A percentile compares a stretch with the other conserved stretches of the same genome.
phyloP scores from a whole-genome alignment of 805 yeast species.

The Starmera amethionina region DNA sequence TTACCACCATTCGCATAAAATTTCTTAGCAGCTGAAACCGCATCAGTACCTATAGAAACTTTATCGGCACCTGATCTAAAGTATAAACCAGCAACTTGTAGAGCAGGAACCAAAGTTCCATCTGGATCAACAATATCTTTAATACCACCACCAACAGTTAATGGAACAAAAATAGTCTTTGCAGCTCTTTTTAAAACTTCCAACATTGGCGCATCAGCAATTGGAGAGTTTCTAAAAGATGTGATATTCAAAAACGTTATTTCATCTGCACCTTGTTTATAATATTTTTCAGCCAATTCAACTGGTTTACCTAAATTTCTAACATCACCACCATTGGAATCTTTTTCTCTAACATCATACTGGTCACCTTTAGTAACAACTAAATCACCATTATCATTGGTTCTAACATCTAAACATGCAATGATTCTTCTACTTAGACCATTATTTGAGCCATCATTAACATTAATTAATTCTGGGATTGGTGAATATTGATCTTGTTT shows the following conservation, averaged over 20 bases:
- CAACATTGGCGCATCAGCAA: constrained; percentile 90
- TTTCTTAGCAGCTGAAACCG: constrained; percentile 83
- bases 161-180: constrained; percentile 87
- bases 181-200: constrained; percentile 79
- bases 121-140: constrained; percentile 83
- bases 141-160: constrained; percentile 98
- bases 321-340: constrained; percentile 46
- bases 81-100: constrained; percentile 83
- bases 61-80: constrained; percentile 98
- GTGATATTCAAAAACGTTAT: constrained; percentile 92
- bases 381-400: constrained; percentile 89
- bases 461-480: constrained; percentile 6
- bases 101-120: constrained; percentile 71
- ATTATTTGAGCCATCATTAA: constrained; percentile 30
- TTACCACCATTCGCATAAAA: constrained; percentile 49
- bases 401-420: constrained; percentile 95
- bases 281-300: constrained; percentile 82
- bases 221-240: constrained; percentile 89
- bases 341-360: constrained; percentile 87
- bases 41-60: constrained; percentile 96
- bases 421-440: constrained; percentile 87
- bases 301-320: constrained; percentile 96
- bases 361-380: constrained; percentile 99
- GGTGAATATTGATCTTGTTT: constrained; percentile 21
- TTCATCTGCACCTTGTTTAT: constrained; percentile 94